Evolutionary conservation across 768 basidiomycete genomes (phyloP), one percentile per base, ranked within the genome.

Genomic region (Sarcodon sp.): DNA sequence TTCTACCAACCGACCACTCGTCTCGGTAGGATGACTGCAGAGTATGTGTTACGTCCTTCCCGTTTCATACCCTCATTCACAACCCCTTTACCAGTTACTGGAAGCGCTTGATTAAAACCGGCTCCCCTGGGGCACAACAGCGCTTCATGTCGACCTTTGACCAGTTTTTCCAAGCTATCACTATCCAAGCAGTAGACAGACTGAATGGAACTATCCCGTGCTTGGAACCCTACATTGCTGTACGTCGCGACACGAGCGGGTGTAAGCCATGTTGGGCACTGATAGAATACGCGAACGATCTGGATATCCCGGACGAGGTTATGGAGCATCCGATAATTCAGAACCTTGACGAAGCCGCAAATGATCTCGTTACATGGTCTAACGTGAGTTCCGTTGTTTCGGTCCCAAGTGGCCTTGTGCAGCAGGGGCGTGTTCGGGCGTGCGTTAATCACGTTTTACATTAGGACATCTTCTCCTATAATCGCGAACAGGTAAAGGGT

Each of bases 291-390:
- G 82, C 85, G 21, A 75, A 83, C 58, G 76, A 85, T 59, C 75
- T 89, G 43, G 70, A 83, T 57, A 76, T 89, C 47, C 87, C 87
- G 1, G 84, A 87, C 60, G 79, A 81, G 56, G 83, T 88, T 48
- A 83, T 87, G 76, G 77, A 83, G 13, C 80, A 88, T 57, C 82
- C 82, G 15, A 63, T 77, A 47, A 69, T 90, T 48, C 69, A 65
- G 46, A 73, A 69, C 55, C 70, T 90, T 21, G 81, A 79, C 33
- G 80, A 88, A 63, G 81, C 83, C 11, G 70, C 84, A 35, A 88
- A 88, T 52, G 87, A 88, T 59, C 70, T 88, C 48, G 83, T 88
- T 54, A 80, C 86, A 38, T 87, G 84, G 85, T 87, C 85, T n/a
- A 89, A 89, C 57, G 87, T 87, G 69, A 65, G 81, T 57, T 54